phyloP scores from a whole-genome alignment of 495 filamentous ascomycete species.

The Neurospora sp. region DNA sequence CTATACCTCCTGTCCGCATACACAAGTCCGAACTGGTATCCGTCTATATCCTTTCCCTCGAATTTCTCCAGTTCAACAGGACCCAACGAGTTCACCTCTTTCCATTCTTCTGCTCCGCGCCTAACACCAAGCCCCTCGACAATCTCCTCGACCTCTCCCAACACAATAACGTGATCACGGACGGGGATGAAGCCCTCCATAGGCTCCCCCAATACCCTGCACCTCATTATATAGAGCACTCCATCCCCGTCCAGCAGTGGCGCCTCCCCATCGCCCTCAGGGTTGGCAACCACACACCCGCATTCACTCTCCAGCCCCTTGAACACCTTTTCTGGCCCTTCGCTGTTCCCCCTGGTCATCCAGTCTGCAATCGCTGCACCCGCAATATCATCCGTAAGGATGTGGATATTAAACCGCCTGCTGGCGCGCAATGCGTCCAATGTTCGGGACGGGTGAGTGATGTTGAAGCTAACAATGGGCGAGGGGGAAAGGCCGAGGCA shows the following conservation, averaged over 20 bases:
- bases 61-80: background rate
- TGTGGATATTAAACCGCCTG: conserved; percentile 38
- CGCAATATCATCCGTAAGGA: conserved; percentile 29
- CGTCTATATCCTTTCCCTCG: background rate
- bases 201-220: conserved; percentile 24
- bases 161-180: conserved; percentile 44
- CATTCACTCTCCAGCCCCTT: conserved; percentile 16
- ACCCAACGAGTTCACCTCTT: background rate
- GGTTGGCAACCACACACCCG: conserved; percentile 11
- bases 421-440: conserved; percentile 45
- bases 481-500: conserved; percentile 57
- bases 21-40: conserved; percentile 24
- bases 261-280: background rate
- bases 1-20: conserved; percentile 36
- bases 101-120: background rate
- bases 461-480: conserved; percentile 72
- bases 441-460: conserved; percentile 63
- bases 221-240: conserved; percentile 33
- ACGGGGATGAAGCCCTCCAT: conserved; percentile 31
- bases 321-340: conserved; percentile 15
- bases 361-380: conserved; percentile 36
- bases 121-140: conserved; percentile 16
- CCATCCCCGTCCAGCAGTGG: conserved; percentile 28
- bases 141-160: conserved; percentile 42
- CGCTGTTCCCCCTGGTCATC: conserved; percentile 30